Evolutionary conservation across 2,329 filamentous ascomycete genomes (phyloP), one percentile per base, ranked within the genome.

Genomic region (Calonectria crousiana): DNA sequence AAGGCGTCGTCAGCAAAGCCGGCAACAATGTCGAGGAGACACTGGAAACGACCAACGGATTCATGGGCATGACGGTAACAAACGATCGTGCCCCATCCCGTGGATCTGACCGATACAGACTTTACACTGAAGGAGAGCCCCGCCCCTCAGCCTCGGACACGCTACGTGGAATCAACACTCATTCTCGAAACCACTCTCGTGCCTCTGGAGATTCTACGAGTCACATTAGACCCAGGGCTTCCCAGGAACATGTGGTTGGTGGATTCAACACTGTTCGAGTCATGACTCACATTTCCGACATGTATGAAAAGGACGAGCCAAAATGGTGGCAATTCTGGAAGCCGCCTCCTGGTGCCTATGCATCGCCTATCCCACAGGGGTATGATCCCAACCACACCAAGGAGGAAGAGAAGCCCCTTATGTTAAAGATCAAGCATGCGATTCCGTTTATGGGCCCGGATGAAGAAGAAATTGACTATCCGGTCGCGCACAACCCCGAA

Each of bases 251-350:
- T 5, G 26, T 62, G 6, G 62, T 58, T 2, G 65, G 65, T 3
- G 47, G 18, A 23, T 86, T 86, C 18, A 92, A 91, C 77, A 91
- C 89, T 0, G 89, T 89, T 6, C 88, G 90, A 58, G 89, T 87
- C 74, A 79, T 87, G 9, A 84, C 84, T 4, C 87, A 90, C 64
- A 79, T 88, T 49, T 86, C 90, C 4, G 87, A 89, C 14, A 88
- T 90, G 83, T 87, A 88, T 68, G 81, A 84, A 67, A 85, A 84
- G 6, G 86, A 88, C 13, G 84, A 86, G 32, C 83, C 85, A 0
- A 85, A 83, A 51, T 93, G 91, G 86, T 93, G 90, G 85, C 84
- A 93, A 74, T 93, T 93, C 73, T 93, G 92, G 92, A 91, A 92
- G 78, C 89, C 90, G 0, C 92, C 92, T 0, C 84, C 88, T 2